Conservation (phyloP, 345 rosid species). For the Draba incana region DNA sequence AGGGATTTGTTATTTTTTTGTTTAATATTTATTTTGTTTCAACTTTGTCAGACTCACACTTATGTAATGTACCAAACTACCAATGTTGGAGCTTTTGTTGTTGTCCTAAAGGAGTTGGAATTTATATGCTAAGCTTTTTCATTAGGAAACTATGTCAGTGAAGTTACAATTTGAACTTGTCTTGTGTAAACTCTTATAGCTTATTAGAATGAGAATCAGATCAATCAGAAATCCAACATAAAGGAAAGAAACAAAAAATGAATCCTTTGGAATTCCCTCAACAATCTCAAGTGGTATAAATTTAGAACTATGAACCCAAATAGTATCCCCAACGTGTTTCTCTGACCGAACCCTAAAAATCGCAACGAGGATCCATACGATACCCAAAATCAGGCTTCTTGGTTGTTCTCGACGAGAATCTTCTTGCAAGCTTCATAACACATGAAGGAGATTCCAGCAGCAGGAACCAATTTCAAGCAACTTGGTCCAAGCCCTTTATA, state of each 20-base stretch:
- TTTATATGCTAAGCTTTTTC: slow-evolving; percentile 11
- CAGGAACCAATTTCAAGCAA: slow-evolving; percentile 95
- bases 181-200: slow-evolving; percentile 14
- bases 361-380: background rate
- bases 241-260: slow-evolving; percentile 6
- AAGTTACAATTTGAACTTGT: background rate
- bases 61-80: background rate
- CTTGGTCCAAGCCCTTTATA: slow-evolving; percentile 94
- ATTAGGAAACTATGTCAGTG: background rate
- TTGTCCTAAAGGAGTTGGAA: slow-evolving; percentile 8
- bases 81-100: slow-evolving; percentile 18
- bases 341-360: slow-evolving; percentile 20
- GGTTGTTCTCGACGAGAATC: slow-evolving; percentile 69
- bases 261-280: slow-evolving; percentile 19
- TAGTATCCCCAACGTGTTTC: slow-evolving; percentile 14
- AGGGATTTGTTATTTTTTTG: slow-evolving; percentile 18
- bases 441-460: slow-evolving; percentile 99
- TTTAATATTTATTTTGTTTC: slow-evolving; percentile 5
- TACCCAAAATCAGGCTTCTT: slow-evolving; percentile 46
- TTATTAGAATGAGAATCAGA: slow-evolving; percentile 26
- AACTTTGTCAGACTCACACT: slow-evolving; percentile 18
- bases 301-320: slow-evolving; percentile 12
- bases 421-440: slow-evolving; percentile 95
- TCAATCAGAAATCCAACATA: slow-evolving; percentile 5
- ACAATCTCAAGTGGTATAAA: slow-evolving; percentile 28